phyloP scores from a whole-genome alignment of 2,329 filamentous ascomycete species.

The Albophoma yamanashiensis region DNA sequence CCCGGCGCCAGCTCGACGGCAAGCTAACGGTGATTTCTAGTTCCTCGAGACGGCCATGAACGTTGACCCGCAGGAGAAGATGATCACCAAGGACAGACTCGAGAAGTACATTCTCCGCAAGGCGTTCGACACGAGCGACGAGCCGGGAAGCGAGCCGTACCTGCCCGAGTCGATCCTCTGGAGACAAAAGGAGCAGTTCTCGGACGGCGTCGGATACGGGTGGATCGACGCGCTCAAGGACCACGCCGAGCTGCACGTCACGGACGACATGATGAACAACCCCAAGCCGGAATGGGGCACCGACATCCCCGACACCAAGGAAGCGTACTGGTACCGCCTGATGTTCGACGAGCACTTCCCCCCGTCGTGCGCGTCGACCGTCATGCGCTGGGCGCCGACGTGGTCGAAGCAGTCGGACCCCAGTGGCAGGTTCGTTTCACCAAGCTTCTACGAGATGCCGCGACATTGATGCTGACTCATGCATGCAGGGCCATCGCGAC shows the following conservation, averaged over 20 bases:
- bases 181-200: constrained; percentile 99
- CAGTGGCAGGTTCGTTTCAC: constrained; percentile 61
- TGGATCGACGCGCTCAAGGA: constrained; percentile 99
- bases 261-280: constrained; percentile 97
- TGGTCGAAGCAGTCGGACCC: constrained; percentile 97
- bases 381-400: constrained; percentile 92
- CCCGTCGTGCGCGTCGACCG: constrained; percentile 77
- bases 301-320: constrained; percentile 92
- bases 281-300: constrained; percentile 91
- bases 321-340: constrained; percentile 95
- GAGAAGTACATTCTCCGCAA: constrained; percentile 98
- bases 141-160: constrained; percentile 73
- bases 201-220: constrained; percentile 94
- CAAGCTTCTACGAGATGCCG: constrained; percentile 1
- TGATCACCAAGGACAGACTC: constrained; percentile 81
- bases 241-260: constrained; percentile 78
- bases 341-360: constrained; percentile 99
- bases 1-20: no score
- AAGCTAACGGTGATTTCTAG: constrained; percentile 23
- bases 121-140: constrained; percentile 87
- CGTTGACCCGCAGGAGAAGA: constrained; percentile 89
- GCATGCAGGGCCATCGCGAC: constrained; percentile 58
- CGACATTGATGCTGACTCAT: constrained; percentile 5
- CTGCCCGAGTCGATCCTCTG: constrained; percentile 94
- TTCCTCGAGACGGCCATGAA: constrained; percentile 91